Conservation (phyloP, 2,329 filamentous ascomycete species). For the Fusarium devonianum region DNA sequence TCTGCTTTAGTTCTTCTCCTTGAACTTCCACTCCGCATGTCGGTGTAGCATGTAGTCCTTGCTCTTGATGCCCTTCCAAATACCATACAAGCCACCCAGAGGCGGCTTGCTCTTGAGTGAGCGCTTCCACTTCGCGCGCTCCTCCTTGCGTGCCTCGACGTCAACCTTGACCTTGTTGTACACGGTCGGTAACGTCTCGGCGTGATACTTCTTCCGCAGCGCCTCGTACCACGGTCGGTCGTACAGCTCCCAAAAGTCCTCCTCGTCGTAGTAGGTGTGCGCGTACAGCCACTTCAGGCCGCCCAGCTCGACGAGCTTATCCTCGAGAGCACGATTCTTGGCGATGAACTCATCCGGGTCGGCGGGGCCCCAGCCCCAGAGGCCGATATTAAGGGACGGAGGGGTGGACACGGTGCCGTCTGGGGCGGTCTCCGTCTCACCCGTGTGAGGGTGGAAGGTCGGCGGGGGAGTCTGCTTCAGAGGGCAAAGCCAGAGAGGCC, state of each 20-base stretch:
- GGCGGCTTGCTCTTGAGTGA: slow-evolving; percentile 60
- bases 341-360: slow-evolving; percentile 66
- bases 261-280: slow-evolving; percentile 80
- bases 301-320: slow-evolving; percentile 70
- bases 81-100: slow-evolving; percentile 65
- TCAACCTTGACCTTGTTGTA: slow-evolving; percentile 74
- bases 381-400: slow-evolving; percentile 68
- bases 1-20: slow-evolving; percentile 39
- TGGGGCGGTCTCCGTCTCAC: slow-evolving; percentile 40
- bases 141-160: slow-evolving; percentile 52
- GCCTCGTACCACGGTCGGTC: slow-evolving; percentile 65
- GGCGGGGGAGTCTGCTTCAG: slow-evolving; percentile 57
- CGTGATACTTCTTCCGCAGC: slow-evolving; percentile 68
- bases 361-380: slow-evolving; percentile 80
- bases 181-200: slow-evolving; percentile 68
- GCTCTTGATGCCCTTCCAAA: slow-evolving; percentile 65
- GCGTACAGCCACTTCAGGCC: slow-evolving; percentile 91
- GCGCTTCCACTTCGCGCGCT: slow-evolving; percentile 49
- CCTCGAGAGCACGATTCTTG: slow-evolving; percentile 75
- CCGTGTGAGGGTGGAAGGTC: slow-evolving; percentile 64
- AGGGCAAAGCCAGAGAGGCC: slow-evolving; percentile 68
- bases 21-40: slow-evolving; percentile 62
- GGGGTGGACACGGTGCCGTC: slow-evolving; percentile 33
- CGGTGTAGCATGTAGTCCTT: slow-evolving; percentile 63
- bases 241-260: slow-evolving; percentile 74